Evolutionary conservation across 2,329 filamentous ascomycete species (phyloP).

Genomic region (Botrytis squamosa): DNA sequence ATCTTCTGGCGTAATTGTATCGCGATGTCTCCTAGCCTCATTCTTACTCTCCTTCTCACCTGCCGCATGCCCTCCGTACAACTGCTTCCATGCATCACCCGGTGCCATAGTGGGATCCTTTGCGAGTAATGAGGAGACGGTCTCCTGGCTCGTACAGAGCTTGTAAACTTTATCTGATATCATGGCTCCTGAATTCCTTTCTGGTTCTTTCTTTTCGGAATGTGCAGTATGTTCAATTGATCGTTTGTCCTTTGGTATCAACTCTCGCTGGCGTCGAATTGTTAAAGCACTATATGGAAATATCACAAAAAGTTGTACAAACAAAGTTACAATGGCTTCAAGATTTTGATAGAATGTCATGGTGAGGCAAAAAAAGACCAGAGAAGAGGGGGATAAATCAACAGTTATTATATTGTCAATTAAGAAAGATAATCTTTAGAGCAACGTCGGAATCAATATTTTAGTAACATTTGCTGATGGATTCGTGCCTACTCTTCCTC

Average conservation of each 20-base stretch:
- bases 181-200: constrained; percentile 30
- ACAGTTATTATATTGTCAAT: neutral
- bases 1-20: constrained; percentile 41
- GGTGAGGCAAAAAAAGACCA: constrained; percentile 2
- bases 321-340: constrained; percentile 26
- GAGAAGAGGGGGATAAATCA: neutral
- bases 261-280: constrained; percentile 31
- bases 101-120: constrained; percentile 53
- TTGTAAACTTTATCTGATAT: constrained; percentile 49
- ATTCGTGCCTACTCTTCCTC: neutral
- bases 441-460: neutral
- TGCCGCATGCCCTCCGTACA: constrained; percentile 46
- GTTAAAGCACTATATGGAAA: constrained; percentile 39
- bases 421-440: neutral
- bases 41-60: constrained; percentile 29
- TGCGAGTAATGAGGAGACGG: constrained; percentile 58
- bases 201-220: neutral
- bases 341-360: constrained; percentile 26
- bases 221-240: constrained; percentile 3
- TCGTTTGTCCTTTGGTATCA: neutral
- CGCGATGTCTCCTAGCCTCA: constrained; percentile 29
- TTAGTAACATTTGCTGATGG: neutral
- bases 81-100: constrained; percentile 52
- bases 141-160: constrained; percentile 53
- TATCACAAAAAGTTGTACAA: constrained; percentile 38